Conservation (phyloP, 345 rosid genomes). For the Salix koriyanagi region DNA sequence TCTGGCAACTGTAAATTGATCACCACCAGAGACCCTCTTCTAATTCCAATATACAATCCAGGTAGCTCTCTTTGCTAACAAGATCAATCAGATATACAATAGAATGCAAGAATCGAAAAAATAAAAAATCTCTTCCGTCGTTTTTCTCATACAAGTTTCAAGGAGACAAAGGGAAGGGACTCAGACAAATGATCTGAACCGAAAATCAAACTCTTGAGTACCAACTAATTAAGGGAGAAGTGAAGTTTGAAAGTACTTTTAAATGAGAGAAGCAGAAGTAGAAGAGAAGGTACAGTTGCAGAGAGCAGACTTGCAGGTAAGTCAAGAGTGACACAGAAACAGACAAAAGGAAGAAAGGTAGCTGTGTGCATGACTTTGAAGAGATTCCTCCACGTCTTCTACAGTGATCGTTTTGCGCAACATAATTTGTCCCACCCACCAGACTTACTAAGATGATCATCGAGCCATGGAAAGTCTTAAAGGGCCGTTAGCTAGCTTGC, state of each 20-base stretch:
- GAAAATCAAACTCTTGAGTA: conserved; percentile 19
- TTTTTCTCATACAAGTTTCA: not conserved
- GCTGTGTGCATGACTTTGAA: conserved; percentile 43
- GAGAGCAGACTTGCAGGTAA: conserved; percentile 30
- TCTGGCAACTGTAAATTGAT: not conserved
- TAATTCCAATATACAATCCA: not conserved
- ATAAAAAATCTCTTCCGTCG: not conserved
- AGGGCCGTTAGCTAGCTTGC: conserved; percentile 34
- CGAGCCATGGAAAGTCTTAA: conserved; percentile 25
- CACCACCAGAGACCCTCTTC: not conserved
- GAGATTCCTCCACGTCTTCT: conserved; percentile 1
- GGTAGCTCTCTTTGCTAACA: not conserved
- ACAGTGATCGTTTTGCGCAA: not conserved
- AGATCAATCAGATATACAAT: not conserved
- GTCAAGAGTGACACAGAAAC: not conserved
- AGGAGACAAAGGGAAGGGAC: conserved; percentile 5
- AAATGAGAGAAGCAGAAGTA: not conserved
- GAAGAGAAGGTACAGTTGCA: conserved; percentile 13
- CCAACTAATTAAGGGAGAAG: conserved; percentile 1
- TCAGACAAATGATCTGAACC: conserved; percentile 16
- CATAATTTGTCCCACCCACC: not conserved
- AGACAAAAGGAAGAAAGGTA: conserved; percentile 16
- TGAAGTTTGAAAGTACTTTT: conserved; percentile 7
- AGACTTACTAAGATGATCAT: not conserved
- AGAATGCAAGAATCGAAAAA: not conserved